Conservation (phyloP, 345 rosid species). For the Euphorbia pulcherrima region DNA sequence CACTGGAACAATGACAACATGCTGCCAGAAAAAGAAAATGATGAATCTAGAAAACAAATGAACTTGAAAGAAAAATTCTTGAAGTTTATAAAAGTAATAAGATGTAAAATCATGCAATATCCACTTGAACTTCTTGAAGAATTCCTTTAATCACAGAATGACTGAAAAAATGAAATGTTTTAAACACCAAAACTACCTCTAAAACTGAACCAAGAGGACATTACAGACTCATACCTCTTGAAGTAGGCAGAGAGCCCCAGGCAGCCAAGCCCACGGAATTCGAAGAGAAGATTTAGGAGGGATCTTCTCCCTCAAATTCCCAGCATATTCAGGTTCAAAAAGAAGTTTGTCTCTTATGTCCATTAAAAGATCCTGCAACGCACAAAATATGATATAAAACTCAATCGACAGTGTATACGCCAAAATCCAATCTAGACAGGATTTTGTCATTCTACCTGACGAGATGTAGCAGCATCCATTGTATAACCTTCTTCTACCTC, state of each 20-base stretch:
- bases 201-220: constrained; percentile 1
- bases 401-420: background rate
- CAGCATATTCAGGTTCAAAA: constrained; percentile 94
- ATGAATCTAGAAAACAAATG: background rate
- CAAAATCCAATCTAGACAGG: background rate
- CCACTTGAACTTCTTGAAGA: background rate
- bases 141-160: background rate
- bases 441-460: constrained; percentile 52
- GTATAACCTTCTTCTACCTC: constrained; percentile 92
- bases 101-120: background rate
- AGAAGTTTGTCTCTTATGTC: constrained; percentile 92
- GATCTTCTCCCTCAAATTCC: constrained; percentile 62
- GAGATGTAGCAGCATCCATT: constrained; percentile 57
- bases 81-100: background rate
- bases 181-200: background rate
- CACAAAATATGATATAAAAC: background rate
- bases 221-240: constrained; percentile 61
- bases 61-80: background rate
- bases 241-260: constrained; percentile 90
- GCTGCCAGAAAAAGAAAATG: background rate
- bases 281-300: constrained; percentile 70
- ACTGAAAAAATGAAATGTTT: background rate
- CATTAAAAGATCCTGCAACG: constrained; percentile 73
- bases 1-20: background rate
- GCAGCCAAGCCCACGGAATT: constrained; percentile 84